Base-by-base conservation (phyloP, 73 alveolate genomes). In the Paramecium tetraurelia region DNA sequence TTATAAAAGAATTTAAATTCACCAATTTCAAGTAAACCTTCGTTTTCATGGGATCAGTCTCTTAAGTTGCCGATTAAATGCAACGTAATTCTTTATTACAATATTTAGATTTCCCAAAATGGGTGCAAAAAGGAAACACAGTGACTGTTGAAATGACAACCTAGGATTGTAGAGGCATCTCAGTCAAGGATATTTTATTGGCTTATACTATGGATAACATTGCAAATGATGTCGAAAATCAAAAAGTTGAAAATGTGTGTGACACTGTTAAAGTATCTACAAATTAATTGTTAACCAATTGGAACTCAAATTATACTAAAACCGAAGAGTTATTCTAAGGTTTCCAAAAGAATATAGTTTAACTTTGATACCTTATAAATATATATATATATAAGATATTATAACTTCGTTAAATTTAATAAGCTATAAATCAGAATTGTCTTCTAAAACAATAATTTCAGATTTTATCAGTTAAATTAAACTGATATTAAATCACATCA, bases 101-200 rank as follows among this genome's bases (percentile, higher is more conserved):
- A 33, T 38, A 21, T 14, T 75, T 75, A 75, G 87, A 75, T 20
- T 75, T 38, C 18, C 87, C 87, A 21, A 38, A 75, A 36, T 75
- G 87, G 87, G 24, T 41, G 3, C 16, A 38, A 41, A 41, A 75
- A 41, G 87, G 87, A 75, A 75, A 75, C 10, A 75, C 36, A 75
- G 87, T 75, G 35, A 75, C 35, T 21, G 59, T 75, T n/a, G 87
- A 75, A 75, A 35, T 75, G 58, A n/a, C 87, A 38, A 75, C 58
- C 16, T 24, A 29, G n/a, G 87, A 75, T 38, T 38, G 58, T 41
- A 75, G 46, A 16, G 87, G 87, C 9, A 38, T 75, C 14, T 14
- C 87, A 38, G 87, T 75, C 58, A 75, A 75, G 40, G 87, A 75
- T 41, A 11, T 75, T 35, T 75, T 75, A 8, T 16, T 75, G n/a